Conservation (phyloP, 768 basidiomycete species). For the Boletus eberwhitei region DNA sequence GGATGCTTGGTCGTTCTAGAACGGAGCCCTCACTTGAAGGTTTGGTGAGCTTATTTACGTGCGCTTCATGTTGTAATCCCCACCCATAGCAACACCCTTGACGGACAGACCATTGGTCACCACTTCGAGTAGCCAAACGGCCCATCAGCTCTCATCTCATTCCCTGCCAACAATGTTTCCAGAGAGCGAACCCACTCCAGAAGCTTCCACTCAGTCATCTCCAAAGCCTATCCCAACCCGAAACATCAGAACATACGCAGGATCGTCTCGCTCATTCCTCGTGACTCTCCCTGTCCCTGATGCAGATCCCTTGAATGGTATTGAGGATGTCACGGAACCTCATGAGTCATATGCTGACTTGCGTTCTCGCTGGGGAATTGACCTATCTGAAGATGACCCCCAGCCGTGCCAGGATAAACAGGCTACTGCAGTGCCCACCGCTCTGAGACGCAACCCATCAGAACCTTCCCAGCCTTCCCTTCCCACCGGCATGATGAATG, state of each 20-base stretch:
- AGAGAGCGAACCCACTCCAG: constrained; percentile 27
- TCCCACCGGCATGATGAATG: constrained; percentile 64
- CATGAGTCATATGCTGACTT: constrained; percentile 77
- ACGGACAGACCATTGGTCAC: neutral
- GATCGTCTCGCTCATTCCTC: constrained; percentile 77
- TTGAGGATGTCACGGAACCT: constrained; percentile 48
- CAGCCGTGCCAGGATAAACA: constrained; percentile 29
- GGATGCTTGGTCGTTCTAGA: constrained; percentile 69
- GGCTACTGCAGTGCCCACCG: neutral
- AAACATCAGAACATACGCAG: constrained; percentile 66
- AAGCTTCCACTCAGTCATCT: constrained; percentile 25
- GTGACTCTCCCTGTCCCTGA: constrained; percentile 49
- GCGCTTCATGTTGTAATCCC: neutral
- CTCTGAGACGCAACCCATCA: constrained; percentile 25
- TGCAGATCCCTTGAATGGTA: constrained; percentile 25
- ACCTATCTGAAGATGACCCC: constrained; percentile 73
- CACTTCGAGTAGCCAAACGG: neutral
- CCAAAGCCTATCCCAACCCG: constrained; percentile 27
- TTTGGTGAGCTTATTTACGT: neutral
- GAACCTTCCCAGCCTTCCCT: constrained; percentile 39
- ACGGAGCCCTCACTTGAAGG: constrained; percentile 54
- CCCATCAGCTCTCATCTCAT: constrained; percentile 28
- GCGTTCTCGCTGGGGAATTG: constrained; percentile 78
- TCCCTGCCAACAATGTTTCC: constrained; percentile 13
- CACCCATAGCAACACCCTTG: constrained; percentile 2